phyloP scores from a whole-genome alignment of 306 rosid genomes.

The Lithocarpus polystachyus region DNA sequence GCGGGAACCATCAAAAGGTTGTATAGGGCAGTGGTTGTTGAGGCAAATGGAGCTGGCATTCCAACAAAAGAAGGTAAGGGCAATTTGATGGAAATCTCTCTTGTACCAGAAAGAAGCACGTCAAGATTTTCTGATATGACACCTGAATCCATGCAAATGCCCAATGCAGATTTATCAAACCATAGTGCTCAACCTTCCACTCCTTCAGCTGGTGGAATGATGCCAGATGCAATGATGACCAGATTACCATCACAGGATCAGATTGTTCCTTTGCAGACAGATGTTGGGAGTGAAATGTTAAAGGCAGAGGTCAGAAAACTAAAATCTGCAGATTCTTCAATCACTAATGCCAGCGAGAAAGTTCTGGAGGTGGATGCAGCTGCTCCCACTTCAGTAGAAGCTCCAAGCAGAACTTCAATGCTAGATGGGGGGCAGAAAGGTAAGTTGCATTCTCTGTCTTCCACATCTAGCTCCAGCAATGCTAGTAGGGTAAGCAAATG shows the following conservation, averaged over 20 bases:
- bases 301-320: slow-evolving; percentile 26
- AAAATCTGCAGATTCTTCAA: slow-evolving; percentile 30
- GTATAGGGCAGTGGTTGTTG: slow-evolving; percentile 72
- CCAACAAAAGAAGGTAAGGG: slow-evolving; percentile 52
- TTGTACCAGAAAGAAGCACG: slow-evolving; percentile 56
- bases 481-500: slow-evolving; percentile 52
- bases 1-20: slow-evolving; percentile 83
- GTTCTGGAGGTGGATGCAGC: slow-evolving; percentile 26
- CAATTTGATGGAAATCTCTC: slow-evolving; percentile 71
- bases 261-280: slow-evolving; percentile 41
- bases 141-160: slow-evolving; percentile 17
- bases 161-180: slow-evolving; percentile 27
- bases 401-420: slow-evolving; percentile 32
- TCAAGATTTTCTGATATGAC: slow-evolving; percentile 45
- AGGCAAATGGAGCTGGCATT: slow-evolving; percentile 43
- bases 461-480: slow-evolving; percentile 44
- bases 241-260: slow-evolving; percentile 44
- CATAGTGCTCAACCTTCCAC: slow-evolving; percentile 34
- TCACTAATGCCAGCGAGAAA: slow-evolving; percentile 31
- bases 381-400: slow-evolving; percentile 38
- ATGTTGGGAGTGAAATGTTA: slow-evolving; percentile 36
- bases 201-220: slow-evolving; percentile 25
- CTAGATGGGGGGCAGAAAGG: slow-evolving; percentile 39
- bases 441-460: slow-evolving; percentile 36
- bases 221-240: slow-evolving; percentile 25